These are phyloP conservation scores for Xylaria castorea DNA, from an alignment of 495 filamentous ascomycete genomes.

Conservation along the genomic window DNA sequence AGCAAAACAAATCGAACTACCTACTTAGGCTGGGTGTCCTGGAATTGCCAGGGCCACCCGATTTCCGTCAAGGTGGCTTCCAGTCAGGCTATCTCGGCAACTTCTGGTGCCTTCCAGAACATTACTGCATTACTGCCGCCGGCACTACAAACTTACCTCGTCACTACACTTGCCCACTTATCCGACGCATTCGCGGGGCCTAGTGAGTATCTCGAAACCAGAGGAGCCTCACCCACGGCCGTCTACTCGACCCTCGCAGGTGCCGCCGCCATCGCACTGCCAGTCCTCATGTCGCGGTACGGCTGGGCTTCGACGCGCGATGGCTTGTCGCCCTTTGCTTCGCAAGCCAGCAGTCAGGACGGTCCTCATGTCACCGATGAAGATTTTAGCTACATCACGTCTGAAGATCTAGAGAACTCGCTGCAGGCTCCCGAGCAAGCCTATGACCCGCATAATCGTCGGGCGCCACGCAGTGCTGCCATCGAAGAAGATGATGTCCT, in stretches of 20 bases:
- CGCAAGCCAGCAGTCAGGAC: slow-evolving; percentile 53
- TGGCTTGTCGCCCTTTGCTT: slow-evolving; percentile 62
- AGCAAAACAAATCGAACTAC: slow-evolving; percentile 20
- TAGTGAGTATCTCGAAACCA: slow-evolving; percentile 60
- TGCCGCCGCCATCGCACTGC: slow-evolving; percentile 55
- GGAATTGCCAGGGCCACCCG: slow-evolving; percentile 28
- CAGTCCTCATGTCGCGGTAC: slow-evolving; percentile 68
- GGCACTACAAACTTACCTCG: slow-evolving; percentile 56
- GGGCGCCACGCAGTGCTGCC: slow-evolving; percentile 44
- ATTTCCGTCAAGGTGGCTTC: slow-evolving; percentile 62
- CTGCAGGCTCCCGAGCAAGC: slow-evolving; percentile 43
- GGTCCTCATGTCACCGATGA: slow-evolving; percentile 72
- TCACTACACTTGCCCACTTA: slow-evolving; percentile 49
- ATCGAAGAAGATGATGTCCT: slow-evolving; percentile 73
- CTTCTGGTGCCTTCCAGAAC: slow-evolving; percentile 58
- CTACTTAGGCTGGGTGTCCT: slow-evolving; percentile 27
- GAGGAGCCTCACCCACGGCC: slow-evolving; percentile 53
- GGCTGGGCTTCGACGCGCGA: slow-evolving; percentile 60
- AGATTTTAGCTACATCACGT: slow-evolving; percentile 83
- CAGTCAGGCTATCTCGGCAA: slow-evolving; percentile 54
- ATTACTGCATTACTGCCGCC: slow-evolving; percentile 50
- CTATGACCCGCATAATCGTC: slow-evolving; percentile 38
- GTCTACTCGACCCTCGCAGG: slow-evolving; percentile 54
- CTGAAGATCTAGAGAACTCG: slow-evolving; percentile 64
- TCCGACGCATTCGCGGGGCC: slow-evolving; percentile 56